Evolutionary conservation across 2,329 filamentous ascomycete species (phyloP).

Genomic region (Trichoderma atroviride): DNA sequence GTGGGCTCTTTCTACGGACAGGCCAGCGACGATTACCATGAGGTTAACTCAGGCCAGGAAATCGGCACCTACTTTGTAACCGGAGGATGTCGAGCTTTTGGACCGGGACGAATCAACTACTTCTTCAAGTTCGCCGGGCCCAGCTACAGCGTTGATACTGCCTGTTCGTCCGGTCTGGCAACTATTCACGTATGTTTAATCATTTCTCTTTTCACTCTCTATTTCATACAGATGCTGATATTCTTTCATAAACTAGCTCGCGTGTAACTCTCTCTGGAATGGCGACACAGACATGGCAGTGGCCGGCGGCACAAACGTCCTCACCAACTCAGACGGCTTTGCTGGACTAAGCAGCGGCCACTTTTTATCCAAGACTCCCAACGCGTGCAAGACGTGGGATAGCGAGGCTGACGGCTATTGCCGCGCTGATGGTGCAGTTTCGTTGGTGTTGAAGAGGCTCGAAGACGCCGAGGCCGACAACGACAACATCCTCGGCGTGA

Average conservation of each 20-base stretch:
- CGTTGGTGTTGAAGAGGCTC: constrained; percentile 76
- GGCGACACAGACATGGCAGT: constrained; percentile 80
- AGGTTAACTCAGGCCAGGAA: constrained; percentile 73
- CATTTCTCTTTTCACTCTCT: neutral
- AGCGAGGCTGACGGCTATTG: constrained; percentile 82
- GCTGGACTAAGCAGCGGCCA: constrained; percentile 74
- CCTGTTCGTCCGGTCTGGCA: constrained; percentile 74
- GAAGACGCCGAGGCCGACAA: constrained; percentile 77
- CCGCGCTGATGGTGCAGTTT: constrained; percentile 74
- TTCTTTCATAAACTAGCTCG: constrained; percentile 41
- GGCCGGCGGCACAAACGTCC: constrained; percentile 75
- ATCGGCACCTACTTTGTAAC: constrained; percentile 60
- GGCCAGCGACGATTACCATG: constrained; percentile 77
- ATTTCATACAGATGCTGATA: neutral
- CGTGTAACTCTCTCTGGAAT: constrained; percentile 45
- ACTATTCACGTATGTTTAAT: constrained; percentile 51
- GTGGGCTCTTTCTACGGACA: constrained; percentile 77
- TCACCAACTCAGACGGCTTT: constrained; percentile 82
- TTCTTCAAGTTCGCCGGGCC: constrained; percentile 77
- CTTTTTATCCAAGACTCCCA: constrained; percentile 63
- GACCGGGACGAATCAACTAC: constrained; percentile 69
- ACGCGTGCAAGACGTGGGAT: constrained; percentile 71
- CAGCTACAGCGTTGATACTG: constrained; percentile 73
- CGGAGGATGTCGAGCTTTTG: constrained; percentile 54
- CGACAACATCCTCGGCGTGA: constrained; percentile 75